Evolutionary conservation across 2,329 filamentous ascomycete species (phyloP).

Genomic region (Alternaria sp.): DNA sequence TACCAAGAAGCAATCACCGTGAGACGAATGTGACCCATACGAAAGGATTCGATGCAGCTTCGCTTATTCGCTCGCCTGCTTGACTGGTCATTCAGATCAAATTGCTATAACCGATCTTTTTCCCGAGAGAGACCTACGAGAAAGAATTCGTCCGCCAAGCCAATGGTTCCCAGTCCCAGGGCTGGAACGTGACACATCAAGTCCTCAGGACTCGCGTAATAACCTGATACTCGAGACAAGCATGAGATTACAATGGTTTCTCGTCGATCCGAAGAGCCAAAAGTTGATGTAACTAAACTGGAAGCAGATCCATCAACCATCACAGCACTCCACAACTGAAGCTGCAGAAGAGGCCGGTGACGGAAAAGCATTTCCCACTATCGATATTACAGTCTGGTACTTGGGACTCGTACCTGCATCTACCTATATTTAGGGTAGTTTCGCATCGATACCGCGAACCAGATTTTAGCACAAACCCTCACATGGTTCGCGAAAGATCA

Average conservation of each 20-base stretch:
- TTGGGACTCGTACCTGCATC: conserved; percentile 1
- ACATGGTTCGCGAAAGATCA: not conserved
- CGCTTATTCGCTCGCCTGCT: not conserved
- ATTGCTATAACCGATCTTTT: not conserved
- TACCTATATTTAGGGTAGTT: not conserved
- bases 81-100: not conserved
- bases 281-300: not conserved
- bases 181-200: not conserved
- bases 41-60: not conserved
- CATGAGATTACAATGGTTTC: not conserved
- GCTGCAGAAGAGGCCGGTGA: not conserved
- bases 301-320: not conserved
- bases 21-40: not conserved
- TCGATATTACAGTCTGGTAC: not conserved
- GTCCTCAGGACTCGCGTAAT: not conserved
- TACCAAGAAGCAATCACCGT: not conserved
- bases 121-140: not conserved
- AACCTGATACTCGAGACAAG: not conserved
- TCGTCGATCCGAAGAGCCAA: not conserved
- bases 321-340: not conserved
- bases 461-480: not conserved
- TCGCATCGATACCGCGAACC: not conserved
- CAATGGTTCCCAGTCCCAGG: conserved; percentile 13
- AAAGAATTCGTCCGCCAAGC: conserved; percentile 13
- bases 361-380: not conserved